phyloP scores from a whole-genome alignment of 1,284 basidiomycete species.

The Malassezia caprae region DNA sequence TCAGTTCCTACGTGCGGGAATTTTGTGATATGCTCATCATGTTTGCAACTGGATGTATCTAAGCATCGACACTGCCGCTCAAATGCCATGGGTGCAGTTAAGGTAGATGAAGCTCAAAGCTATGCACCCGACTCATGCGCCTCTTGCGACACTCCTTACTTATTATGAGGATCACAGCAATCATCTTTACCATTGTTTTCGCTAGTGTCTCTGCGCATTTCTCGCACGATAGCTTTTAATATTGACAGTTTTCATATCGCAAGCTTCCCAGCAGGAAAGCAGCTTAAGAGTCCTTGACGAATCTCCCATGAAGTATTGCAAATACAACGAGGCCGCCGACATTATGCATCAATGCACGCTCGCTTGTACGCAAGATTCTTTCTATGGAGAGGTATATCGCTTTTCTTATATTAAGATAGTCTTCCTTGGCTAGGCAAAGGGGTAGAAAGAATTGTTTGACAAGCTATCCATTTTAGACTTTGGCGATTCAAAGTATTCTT shows the following conservation, averaged over 20 bases:
- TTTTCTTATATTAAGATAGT: too few relatives aligned
- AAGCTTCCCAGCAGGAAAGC: background rate
- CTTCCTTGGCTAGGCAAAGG: too few relatives aligned
- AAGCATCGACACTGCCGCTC: background rate
- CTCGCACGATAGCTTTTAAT: background rate
- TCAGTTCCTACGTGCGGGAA: background rate
- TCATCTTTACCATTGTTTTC: background rate
- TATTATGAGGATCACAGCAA: background rate
- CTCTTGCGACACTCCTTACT: background rate
- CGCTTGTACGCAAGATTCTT: too few relatives aligned
- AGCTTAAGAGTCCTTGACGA: background rate
- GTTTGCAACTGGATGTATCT: background rate
- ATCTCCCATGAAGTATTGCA: background rate
- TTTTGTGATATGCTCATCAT: background rate
- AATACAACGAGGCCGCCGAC: background rate
- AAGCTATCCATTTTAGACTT: too few relatives aligned
- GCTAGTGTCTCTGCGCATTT: background rate
- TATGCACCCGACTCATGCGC: background rate
- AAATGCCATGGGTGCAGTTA: background rate
- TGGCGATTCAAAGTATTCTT: too few relatives aligned
- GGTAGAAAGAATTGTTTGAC: too few relatives aligned
- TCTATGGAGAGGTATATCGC: too few relatives aligned
- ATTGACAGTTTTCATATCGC: background rate
- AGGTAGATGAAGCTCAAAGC: background rate
- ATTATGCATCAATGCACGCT: too few relatives aligned